Evolutionary conservation across 331 rosid species (phyloP).

Genomic region (Pyracantha coccinea): DNA sequence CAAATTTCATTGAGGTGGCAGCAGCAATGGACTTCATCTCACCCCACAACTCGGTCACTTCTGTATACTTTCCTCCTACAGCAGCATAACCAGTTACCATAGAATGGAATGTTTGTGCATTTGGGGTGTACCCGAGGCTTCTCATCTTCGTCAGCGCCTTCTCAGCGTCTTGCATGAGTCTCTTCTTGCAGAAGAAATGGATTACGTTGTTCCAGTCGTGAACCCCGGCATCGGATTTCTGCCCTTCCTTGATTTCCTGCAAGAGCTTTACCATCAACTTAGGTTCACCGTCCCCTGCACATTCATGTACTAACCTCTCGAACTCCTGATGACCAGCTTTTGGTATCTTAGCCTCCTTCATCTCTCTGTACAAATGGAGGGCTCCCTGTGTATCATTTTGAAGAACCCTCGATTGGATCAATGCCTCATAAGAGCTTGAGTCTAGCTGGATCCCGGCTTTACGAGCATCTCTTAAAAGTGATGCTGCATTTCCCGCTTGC

Average conservation of each 20-base stretch:
- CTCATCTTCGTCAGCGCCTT: conserved; percentile 85
- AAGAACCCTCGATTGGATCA: conserved; percentile 70
- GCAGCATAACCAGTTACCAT: conserved; percentile 91
- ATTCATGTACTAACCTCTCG: conserved; percentile 32
- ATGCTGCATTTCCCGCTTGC: conserved; percentile 42
- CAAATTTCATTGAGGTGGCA: conserved; percentile 64
- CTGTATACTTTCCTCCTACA: conserved; percentile 72
- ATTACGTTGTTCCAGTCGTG: conserved; percentile 92
- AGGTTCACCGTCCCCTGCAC: conserved; percentile 37
- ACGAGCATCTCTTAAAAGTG: conserved; percentile 72
- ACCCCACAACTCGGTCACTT: conserved; percentile 84
- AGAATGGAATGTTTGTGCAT: conserved; percentile 84
- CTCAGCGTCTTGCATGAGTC: conserved; percentile 82
- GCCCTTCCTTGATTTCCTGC: conserved; percentile 83
- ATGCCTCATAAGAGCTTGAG: conserved; percentile 59
- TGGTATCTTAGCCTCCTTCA: conserved; percentile 68
- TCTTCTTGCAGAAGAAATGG: conserved; percentile 73
- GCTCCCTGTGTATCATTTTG: conserved; percentile 76
- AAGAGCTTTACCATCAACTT: conserved; percentile 56
- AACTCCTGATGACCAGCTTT: conserved; percentile 44
- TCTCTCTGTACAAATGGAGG: conserved; percentile 59
- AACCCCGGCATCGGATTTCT: conserved; percentile 51
- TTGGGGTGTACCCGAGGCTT: conserved; percentile 68
- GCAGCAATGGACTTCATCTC: conserved; percentile 83
- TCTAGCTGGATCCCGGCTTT: conserved; percentile 81